Evolutionary conservation across 2,329 filamentous ascomycete genomes (phyloP), one percentile per base, ranked within the genome.

Genomic region (Colletotrichum sp.): DNA sequence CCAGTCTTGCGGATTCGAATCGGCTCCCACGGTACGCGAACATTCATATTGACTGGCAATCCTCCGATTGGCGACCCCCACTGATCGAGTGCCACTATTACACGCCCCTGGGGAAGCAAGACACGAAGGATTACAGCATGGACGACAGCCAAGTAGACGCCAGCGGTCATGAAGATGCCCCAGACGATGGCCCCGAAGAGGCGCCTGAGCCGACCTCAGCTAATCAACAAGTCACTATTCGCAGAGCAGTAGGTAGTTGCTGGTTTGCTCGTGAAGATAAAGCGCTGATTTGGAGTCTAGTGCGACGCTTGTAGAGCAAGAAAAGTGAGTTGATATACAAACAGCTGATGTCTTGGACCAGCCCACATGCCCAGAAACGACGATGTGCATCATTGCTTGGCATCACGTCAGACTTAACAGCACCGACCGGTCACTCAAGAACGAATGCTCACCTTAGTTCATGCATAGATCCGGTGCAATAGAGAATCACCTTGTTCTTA

Each of bases 401-500:
- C 49, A 49, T 64, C 55, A 69, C 28, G 32, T 57, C 34, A 66
- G 66, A 15, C 62, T 32, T 44, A n/a, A 34, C n/a, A 18, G 24
- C 24, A 24, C 28, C 15, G 6, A 21, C 6, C 13, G 16, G 28
- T 52, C 18, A 30, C n/a, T 28, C 16, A 13, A 13, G 21, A 16
- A n/a, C n/a, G 10, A 16, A 32, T 9, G 21, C 62, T 67, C 28
- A 68, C 63, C 32, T 57, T 10, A 39, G 3, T 26, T 7, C 44
- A 28, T 59, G 15, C 21, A 15, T 75, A 83, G 82, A 83, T 85
- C 64, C 83, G 84, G 13, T 85, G 84, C 77, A 83, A 85, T 76
- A 83, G 84, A 74, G 82, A 85, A 66, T 81, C 78, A 3, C 84
- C 84, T 3, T 85, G 84, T 44, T 82, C 83, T 44, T 83, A 85